phyloP scores from a whole-genome alignment of 768 basidiomycete genomes.

The Tubosaeta sp. region DNA sequence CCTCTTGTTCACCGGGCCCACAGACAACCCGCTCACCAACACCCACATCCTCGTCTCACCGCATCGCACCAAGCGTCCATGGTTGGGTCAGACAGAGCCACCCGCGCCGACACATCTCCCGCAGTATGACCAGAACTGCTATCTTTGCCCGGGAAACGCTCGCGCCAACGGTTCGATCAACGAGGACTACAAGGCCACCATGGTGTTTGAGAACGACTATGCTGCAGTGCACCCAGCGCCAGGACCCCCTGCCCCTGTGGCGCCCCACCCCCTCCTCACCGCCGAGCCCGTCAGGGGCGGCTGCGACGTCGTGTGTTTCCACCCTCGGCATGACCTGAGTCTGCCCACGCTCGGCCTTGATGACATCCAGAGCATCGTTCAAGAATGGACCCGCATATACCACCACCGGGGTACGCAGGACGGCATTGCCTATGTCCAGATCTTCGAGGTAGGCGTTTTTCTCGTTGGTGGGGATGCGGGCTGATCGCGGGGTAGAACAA shows the following conservation, averaged over 20 bases:
- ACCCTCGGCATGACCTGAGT: slow-evolving; percentile 82
- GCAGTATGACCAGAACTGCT: slow-evolving; percentile 67
- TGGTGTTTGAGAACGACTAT: slow-evolving; percentile 78
- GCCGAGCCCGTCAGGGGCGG: slow-evolving; percentile 69
- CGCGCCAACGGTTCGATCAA: slow-evolving; percentile 71
- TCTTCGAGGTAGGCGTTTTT: slow-evolving; percentile 65
- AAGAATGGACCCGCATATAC: slow-evolving; percentile 72
- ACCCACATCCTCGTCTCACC: slow-evolving; percentile 83
- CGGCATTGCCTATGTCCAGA: slow-evolving; percentile 80
- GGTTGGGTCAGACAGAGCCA: slow-evolving; percentile 82
- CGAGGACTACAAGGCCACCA: slow-evolving; percentile 61
- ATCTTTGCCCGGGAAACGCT: slow-evolving; percentile 82
- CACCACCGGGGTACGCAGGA: slow-evolving; percentile 51
- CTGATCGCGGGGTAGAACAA: slow-evolving; percentile 59
- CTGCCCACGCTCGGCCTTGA: slow-evolving; percentile 56
- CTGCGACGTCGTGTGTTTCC: slow-evolving; percentile 88
- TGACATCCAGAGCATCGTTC: slow-evolving; percentile 63
- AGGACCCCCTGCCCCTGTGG: slow-evolving; percentile 45
- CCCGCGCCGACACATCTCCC: slow-evolving; percentile 51
- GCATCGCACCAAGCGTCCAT: slow-evolving; percentile 86
- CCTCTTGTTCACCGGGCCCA: slow-evolving; percentile 1
- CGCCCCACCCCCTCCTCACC: slow-evolving; percentile 57
- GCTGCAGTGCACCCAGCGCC: slow-evolving; percentile 71
- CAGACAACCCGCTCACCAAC: slow-evolving; percentile 78
- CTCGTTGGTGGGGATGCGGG: background rate